phyloP scores from a whole-genome alignment of 805 yeast species.

The Scheffersomyces spartinae region DNA sequence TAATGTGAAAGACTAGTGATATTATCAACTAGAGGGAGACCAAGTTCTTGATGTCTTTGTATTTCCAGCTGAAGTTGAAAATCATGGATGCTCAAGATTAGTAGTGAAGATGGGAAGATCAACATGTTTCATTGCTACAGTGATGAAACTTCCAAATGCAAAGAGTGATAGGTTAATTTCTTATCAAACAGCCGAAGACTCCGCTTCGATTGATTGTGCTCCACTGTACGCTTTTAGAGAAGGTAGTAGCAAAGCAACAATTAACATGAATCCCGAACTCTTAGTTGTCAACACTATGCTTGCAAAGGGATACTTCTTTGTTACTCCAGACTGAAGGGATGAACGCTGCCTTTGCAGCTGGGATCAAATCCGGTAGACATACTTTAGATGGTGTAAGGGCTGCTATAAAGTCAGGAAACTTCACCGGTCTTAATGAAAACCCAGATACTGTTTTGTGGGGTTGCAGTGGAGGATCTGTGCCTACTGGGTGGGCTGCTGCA shows the following conservation, averaged over 20 bases:
- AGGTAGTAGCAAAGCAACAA: slow-evolving; percentile 2
- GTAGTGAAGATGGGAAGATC: no score
- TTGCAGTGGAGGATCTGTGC: slow-evolving; percentile 28
- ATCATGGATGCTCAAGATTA: no score
- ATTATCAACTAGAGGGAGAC: no score
- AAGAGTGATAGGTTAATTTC: no score
- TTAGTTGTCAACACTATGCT: slow-evolving; percentile 1
- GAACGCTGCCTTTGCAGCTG: slow-evolving; percentile 10
- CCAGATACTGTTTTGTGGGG: slow-evolving; percentile 17
- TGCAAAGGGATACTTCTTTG: slow-evolving; percentile 9
- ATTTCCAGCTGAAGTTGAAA: no score
- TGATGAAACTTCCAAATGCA: no score
- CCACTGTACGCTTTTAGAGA: slow-evolving; percentile 10
- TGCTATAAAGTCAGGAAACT: slow-evolving; percentile 5
- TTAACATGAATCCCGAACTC: not conserved
- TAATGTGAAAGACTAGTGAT: no score
- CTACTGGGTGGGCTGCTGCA: slow-evolving; percentile 27
- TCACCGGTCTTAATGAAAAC: slow-evolving; percentile 7
- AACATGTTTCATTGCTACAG: no score
- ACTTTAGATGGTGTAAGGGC: slow-evolving; percentile 11
- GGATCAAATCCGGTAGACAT: slow-evolving; percentile 10
- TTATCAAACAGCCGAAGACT: slow-evolving; percentile 12
- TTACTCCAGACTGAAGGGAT: slow-evolving; percentile 12
- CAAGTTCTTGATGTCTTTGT: no score
- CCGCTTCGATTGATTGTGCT: slow-evolving; percentile 10